Evolutionary conservation across 2,329 filamentous ascomycete genomes (phyloP).

Genomic region (Sporothrix schenckii): DNA sequence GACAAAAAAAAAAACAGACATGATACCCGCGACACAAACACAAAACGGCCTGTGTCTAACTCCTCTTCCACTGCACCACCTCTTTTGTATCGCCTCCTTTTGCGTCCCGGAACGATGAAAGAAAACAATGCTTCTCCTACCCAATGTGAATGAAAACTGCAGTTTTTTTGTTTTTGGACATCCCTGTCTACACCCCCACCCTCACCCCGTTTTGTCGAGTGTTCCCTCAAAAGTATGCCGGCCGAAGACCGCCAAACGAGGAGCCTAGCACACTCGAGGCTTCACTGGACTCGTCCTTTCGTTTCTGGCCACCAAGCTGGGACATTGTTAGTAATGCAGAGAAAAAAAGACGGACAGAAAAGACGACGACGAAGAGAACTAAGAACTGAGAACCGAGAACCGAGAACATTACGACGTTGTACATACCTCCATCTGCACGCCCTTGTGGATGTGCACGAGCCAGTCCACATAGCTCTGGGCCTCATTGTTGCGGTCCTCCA

Average conservation of each 20-base stretch:
- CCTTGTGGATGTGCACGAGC: conserved; percentile 92
- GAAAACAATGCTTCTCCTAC: conserved; percentile 24
- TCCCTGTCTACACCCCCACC: background rate
- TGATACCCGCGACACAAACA: conserved; percentile 16
- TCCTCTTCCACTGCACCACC: background rate
- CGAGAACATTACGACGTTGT: background rate
- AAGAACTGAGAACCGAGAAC: too few relatives aligned
- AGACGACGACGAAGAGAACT: background rate
- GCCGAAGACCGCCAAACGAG: conserved; percentile 53
- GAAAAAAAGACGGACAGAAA: conserved; percentile 23
- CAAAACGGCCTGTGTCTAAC: conserved; percentile 12
- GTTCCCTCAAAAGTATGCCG: conserved; percentile 41
- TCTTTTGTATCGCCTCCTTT: background rate
- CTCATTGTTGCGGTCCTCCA: conserved; percentile 96
- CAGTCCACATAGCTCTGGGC: conserved; percentile 98
- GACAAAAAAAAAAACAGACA: background rate
- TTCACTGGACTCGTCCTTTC: conserved; percentile 56
- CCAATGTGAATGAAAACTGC: conserved; percentile 23
- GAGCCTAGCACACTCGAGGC: conserved; percentile 54
- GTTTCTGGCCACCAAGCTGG: conserved; percentile 71
- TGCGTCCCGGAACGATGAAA: background rate
- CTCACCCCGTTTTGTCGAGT: background rate
- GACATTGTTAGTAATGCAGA: conserved; percentile 4
- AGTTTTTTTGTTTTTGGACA: background rate
- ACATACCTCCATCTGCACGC: conserved; percentile 84